Evolutionary conservation across 108 stramenopile species (phyloP), one percentile per base, ranked within the genome.

Genomic region (Skeletonema costatum): DNA sequence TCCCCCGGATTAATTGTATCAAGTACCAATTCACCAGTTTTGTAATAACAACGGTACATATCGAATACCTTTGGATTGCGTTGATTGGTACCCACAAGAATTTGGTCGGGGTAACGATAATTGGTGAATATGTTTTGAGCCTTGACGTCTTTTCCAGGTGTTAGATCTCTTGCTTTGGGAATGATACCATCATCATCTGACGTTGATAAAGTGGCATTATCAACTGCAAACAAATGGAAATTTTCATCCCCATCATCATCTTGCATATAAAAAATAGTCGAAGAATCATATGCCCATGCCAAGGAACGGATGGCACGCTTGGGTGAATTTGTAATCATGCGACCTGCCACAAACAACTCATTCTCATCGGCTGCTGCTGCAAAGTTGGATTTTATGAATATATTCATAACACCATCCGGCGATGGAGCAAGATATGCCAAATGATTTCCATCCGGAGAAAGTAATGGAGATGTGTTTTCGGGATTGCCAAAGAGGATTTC

Each of bases 1-100:
- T 85, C 80, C 32, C 87, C 89, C 8, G 86, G 87, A 41, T 89
- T 89, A 42, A 84, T 29, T 12, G 89, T 87, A 66, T 89, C 89
- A 78, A 89, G 76, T 25, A 61, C 21, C 30, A 78, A 75, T 36
- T 82, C 81, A n/a, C 87, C 87, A 3, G 83, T 81, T 39, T 73
- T 66, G 30, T 78, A 78, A 48, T 71, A 75, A 19, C 71, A 67
- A 7, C 88, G 84, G 58, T 87, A 89, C 68, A 81, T 74, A 60
- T 75, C 74, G 38, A 75, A 81, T 9, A 74, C 36, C 31, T 70
- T 87, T 0, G 87, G 19, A 64, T 88, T 61, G 9, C 89, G 86
- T 67, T 78, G 81, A 64, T 88, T 90, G n/a, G 87, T 87, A 29
- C 77, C 86, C 16, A 88, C 74, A 2, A 90, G 62, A 17, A 90